Conservation (phyloP, 2,329 filamentous ascomycete species). For the Teratosphaeria viscida region DNA sequence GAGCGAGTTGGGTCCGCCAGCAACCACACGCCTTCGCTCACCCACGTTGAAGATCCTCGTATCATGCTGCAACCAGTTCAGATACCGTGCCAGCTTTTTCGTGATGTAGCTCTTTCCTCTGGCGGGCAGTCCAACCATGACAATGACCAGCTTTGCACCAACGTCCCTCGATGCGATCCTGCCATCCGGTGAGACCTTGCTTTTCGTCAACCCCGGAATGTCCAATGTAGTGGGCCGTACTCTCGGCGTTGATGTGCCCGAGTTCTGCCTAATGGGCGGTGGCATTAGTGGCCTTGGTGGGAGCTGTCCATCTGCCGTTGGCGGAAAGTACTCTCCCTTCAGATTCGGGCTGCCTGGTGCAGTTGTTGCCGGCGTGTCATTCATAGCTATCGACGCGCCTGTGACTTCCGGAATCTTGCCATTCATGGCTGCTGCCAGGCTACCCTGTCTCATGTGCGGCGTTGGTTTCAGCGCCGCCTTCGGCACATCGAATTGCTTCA, state of each 20-base stretch:
- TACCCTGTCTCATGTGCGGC: conserved; percentile 7
- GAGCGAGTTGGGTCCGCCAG: conserved; percentile 40
- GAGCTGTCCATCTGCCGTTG: conserved; percentile 2
- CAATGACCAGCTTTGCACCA: conserved; percentile 88
- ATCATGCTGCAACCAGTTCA: conserved; percentile 96
- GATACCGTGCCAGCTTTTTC: conserved; percentile 89
- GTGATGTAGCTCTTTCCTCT: conserved; percentile 98
- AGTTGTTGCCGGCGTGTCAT: conserved; percentile 54
- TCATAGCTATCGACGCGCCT: conserved; percentile 35
- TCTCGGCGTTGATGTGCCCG: conserved; percentile 65
- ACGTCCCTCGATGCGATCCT: conserved; percentile 89
- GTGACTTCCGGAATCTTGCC: conserved; percentile 15
- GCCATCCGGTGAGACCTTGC: conserved; percentile 89
- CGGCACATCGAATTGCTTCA: not conserved
- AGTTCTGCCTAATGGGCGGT: conserved; percentile 60
- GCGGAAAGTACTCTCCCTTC: conserved; percentile 10
- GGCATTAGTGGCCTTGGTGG: conserved; percentile 31
- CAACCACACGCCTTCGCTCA: conserved; percentile 72
- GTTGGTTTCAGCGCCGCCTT: not conserved
- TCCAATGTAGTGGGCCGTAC: conserved; percentile 90
- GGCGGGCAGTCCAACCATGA: conserved; percentile 95
- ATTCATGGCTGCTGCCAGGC: conserved; percentile 18
- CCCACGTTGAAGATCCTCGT: conserved; percentile 96
- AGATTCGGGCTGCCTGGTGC: conserved; percentile 42
- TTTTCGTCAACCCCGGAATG: conserved; percentile 92